Evolutionary conservation across 2,329 filamentous ascomycete genomes (phyloP).

Genomic region (Magnaporthales sp.): DNA sequence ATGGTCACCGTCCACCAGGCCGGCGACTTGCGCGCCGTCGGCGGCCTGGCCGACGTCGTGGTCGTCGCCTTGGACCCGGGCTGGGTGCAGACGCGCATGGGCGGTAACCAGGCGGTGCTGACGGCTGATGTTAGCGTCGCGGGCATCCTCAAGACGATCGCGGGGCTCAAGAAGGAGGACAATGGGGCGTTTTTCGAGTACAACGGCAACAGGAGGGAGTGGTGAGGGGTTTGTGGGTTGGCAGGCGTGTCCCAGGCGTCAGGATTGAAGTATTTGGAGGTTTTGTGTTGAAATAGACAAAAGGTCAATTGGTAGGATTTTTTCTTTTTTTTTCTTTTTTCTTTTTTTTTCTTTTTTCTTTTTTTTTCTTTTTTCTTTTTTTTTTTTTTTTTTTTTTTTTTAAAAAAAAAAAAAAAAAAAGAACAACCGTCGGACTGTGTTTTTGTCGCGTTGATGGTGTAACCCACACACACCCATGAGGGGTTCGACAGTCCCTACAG

Average conservation of each 20-base stretch:
- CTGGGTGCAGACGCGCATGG: constrained; percentile 25
- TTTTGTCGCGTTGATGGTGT: no score
- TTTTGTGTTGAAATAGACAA: neutral
- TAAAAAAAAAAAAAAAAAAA: no score
- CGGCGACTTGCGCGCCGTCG: constrained; percentile 13
- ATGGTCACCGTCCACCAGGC: constrained; percentile 25
- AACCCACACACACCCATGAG: neutral
- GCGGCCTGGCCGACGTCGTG: constrained; percentile 15
- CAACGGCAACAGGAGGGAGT: constrained; percentile 9
- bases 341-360: no score
- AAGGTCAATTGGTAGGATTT: neutral
- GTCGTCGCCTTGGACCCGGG: constrained; percentile 23
- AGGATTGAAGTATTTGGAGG: no score
- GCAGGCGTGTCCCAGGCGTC: no score
- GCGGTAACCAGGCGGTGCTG: constrained; percentile 18
- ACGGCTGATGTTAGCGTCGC: constrained; percentile 18
- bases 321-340: no score
- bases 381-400: no score
- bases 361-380: no score
- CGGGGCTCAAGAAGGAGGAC: constrained; percentile 50
- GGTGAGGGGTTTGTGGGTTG: neutral
- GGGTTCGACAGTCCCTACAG: no score
- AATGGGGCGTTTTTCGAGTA: constrained; percentile 16
- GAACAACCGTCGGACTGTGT: no score
- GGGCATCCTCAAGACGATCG: constrained; percentile 66